These are phyloP conservation scores for Sugiyamaella pinicola DNA, from an alignment of 1,139 yeast species.

Conservation along the genomic window DNA sequence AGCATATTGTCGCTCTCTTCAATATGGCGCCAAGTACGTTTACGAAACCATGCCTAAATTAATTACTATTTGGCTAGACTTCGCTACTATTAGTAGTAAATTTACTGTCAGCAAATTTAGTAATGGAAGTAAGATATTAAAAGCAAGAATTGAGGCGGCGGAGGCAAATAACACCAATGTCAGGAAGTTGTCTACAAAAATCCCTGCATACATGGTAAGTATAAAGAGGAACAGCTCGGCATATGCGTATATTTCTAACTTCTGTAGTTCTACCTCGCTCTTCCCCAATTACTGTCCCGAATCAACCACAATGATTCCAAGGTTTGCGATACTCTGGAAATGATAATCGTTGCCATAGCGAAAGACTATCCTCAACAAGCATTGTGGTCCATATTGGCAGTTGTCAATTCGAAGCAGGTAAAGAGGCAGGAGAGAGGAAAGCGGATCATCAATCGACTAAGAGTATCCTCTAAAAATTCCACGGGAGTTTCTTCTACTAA, in stretches of 20 bases:
- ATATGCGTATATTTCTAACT: conserved; percentile 40
- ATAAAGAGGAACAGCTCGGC: conserved; percentile 32
- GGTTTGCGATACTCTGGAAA: conserved; percentile 59
- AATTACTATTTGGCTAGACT: conserved; percentile 89
- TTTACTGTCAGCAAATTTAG: conserved; percentile 33
- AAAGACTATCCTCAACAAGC: conserved; percentile 76
- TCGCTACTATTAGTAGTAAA: conserved; percentile 50
- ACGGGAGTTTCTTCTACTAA: conserved; percentile 17
- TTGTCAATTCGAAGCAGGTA: conserved; percentile 65
- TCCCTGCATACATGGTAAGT: conserved; percentile 57
- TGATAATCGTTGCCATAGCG: conserved; percentile 59
- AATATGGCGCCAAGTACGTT: conserved; percentile 66
- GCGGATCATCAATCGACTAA: conserved; percentile 42
- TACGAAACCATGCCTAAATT: conserved; percentile 89
- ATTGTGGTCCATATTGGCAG: conserved; percentile 81
- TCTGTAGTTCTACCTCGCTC: conserved; percentile 78
- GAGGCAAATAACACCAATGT: conserved; percentile 16
- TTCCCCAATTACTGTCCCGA: conserved; percentile 84
- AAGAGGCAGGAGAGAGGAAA: conserved; percentile 59
- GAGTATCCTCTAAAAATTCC: conserved; percentile 21
- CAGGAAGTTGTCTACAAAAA: conserved; percentile 44
- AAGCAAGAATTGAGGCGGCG: conserved; percentile 24
- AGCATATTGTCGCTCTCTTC: conserved; percentile 67
- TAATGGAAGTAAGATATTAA: conserved; percentile 25
- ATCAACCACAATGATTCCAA: conserved; percentile 63